Evolutionary conservation across 176 grass and related monocot genomes (phyloP).

Genomic region (Urochloa ruziziensis): DNA sequence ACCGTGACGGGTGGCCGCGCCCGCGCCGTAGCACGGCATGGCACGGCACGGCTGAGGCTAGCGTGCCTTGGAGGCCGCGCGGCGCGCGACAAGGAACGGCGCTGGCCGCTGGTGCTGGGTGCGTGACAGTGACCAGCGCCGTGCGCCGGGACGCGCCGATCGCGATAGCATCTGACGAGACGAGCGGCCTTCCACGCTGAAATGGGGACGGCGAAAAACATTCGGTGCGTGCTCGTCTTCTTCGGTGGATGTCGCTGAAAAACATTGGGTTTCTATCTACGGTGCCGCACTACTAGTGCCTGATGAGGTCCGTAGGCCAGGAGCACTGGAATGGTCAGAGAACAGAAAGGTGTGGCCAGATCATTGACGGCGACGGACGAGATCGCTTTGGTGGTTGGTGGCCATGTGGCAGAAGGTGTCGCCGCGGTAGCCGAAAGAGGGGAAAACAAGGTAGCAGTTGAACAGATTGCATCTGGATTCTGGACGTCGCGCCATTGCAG

Average conservation of each 20-base stretch:
- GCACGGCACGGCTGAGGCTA: neutral
- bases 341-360: neutral
- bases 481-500: no score
- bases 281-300: neutral
- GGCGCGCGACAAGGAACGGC: slow-evolving; percentile 6
- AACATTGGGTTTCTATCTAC: neutral
- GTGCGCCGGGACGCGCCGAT: neutral
- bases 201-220: slow-evolving; percentile 28
- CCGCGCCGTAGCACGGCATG: slow-evolving; percentile 7
- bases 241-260: neutral
- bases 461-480: no score
- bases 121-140: neutral
- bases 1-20: neutral
- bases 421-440: no score
- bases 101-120: neutral
- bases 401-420: neutral
- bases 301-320: neutral
- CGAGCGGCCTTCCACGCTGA: neutral
- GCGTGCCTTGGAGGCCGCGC: slow-evolving; percentile 23
- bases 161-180: neutral
- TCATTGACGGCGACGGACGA: slow-evolving; percentile 1
- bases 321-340: neutral
- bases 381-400: neutral
- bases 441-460: no score
- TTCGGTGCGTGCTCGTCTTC: neutral